A percentile compares a stretch with the other conserved stretches of the same genome.
phyloP scores from a whole-genome alignment of 2,329 filamentous ascomycete genomes.

The Aspergillus glaucus region DNA sequence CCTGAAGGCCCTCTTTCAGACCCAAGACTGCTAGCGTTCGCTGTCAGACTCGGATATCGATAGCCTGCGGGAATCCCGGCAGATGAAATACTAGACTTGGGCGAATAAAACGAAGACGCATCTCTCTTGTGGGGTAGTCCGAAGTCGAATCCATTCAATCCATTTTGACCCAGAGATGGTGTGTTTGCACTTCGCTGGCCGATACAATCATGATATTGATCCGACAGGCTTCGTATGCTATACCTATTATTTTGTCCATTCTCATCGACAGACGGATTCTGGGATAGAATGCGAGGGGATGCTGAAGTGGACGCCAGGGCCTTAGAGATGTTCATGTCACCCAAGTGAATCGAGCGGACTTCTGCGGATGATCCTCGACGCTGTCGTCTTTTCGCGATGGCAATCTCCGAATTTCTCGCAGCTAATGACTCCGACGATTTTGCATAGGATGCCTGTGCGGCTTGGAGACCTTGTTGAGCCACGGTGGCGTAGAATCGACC shows the following conservation, averaged over 20 bases:
- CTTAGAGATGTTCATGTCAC: conserved; percentile 24
- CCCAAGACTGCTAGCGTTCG: neutral
- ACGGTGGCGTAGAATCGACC: conserved; percentile 6
- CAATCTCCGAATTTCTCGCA: conserved; percentile 11
- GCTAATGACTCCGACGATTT: conserved; percentile 13
- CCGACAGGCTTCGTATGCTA: conserved; percentile 5
- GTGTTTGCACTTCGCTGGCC: neutral
- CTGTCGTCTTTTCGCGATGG: conserved; percentile 19
- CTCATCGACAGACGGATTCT: conserved; percentile 17
- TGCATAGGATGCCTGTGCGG: neutral
- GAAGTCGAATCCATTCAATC: neutral
- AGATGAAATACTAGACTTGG: conserved; percentile 12
- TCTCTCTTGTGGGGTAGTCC: conserved; percentile 6
- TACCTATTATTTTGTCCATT: conserved; percentile 9
- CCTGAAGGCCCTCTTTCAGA: neutral
- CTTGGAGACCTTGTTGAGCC: neutral
- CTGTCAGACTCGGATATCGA: neutral
- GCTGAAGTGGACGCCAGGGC: conserved; percentile 18
- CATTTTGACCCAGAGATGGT: neutral
- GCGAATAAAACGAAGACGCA: conserved; percentile 23
- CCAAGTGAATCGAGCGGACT: conserved; percentile 18
- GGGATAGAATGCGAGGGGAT: conserved; percentile 15
- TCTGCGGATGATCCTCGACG: conserved; percentile 11
- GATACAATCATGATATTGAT: conserved; percentile 2
- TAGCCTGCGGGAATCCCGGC: neutral